Evolutionary conservation across 2,329 filamentous ascomycete species (phyloP).

Genomic region (Cercospora zeina): DNA sequence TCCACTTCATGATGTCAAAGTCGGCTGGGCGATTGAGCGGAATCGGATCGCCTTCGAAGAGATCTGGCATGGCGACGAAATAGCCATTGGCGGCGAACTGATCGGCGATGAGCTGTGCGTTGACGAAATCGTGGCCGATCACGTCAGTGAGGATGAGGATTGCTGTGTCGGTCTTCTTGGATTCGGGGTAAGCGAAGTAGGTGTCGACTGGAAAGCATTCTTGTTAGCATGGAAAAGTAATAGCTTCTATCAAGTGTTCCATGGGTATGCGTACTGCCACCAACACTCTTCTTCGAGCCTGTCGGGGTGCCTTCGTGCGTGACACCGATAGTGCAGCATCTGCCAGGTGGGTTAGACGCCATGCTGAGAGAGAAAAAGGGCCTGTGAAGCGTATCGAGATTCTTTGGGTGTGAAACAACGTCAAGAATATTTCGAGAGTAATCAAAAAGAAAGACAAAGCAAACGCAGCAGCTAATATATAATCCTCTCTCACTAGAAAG

Average conservation of each 20-base stretch:
- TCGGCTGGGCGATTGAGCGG: constrained; percentile 54
- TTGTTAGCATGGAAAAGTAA: neutral
- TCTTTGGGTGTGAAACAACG: neutral
- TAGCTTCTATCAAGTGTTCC: neutral
- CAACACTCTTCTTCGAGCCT: constrained; percentile 40
- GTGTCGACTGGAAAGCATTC: constrained; percentile 49
- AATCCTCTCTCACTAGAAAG: too few species aligned
- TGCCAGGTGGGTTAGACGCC: constrained; percentile 41
- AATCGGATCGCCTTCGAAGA: constrained; percentile 67
- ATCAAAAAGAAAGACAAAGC: neutral
- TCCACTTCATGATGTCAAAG: constrained; percentile 55
- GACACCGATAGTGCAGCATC: constrained; percentile 45
- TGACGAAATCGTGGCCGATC: constrained; percentile 57
- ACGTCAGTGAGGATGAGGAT: constrained; percentile 61
- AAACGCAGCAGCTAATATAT: too few species aligned
- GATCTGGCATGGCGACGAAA: constrained; percentile 66
- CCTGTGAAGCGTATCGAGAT: neutral
- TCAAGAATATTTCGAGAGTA: neutral
- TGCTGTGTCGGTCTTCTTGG: constrained; percentile 56
- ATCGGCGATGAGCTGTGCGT: constrained; percentile 65
- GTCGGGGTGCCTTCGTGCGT: constrained; percentile 41
- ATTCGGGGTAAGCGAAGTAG: constrained; percentile 58
- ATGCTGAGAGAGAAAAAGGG: constrained; percentile 32
- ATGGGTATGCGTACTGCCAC: constrained; percentile 34
- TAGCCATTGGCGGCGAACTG: constrained; percentile 74